Conservation (phyloP, 1,139 yeast genomes). For the Candida smagusa region DNA sequence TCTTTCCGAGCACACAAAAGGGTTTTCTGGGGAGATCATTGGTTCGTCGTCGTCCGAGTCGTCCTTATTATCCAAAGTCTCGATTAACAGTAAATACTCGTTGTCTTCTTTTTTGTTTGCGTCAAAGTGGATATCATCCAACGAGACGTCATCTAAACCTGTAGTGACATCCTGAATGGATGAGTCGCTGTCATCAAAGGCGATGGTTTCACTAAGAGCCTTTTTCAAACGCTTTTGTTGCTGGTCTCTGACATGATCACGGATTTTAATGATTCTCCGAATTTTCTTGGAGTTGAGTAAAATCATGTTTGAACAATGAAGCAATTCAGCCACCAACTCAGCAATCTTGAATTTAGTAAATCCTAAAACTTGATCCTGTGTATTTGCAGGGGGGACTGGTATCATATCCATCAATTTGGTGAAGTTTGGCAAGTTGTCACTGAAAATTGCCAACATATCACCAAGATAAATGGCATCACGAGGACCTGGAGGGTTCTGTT, state of each 20-base stretch:
- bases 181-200: slow-evolving; percentile 11
- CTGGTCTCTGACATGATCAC: slow-evolving; percentile 36
- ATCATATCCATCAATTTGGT: slow-evolving; percentile 20
- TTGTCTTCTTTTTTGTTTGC: slow-evolving; percentile 6
- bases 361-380: slow-evolving; percentile 27
- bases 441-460: slow-evolving; percentile 40
- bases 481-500: slow-evolving; percentile 46
- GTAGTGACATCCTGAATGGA: slow-evolving; percentile 28
- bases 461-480: slow-evolving; percentile 48
- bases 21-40: slow-evolving; percentile 43
- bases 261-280: slow-evolving; percentile 29
- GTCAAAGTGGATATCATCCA: slow-evolving; percentile 29
- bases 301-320: slow-evolving; percentile 50
- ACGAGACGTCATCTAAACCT: slow-evolving; percentile 38
- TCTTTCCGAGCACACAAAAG: slow-evolving; percentile 43
- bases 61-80: slow-evolving; percentile 13
- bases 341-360: slow-evolving; percentile 42
- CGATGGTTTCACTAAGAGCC: slow-evolving; percentile 32
- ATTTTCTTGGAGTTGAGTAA: slow-evolving; percentile 41
- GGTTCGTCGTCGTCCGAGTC: slow-evolving; percentile 50
- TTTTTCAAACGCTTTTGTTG: slow-evolving; percentile 27
- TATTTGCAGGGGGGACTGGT: slow-evolving; percentile 23
- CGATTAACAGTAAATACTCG: slow-evolving; percentile 5
- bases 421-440: slow-evolving; percentile 35
- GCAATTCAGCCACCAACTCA: slow-evolving; percentile 44